phyloP scores from a whole-genome alignment of 768 basidiomycete species.

The Lentinus brumalis region DNA sequence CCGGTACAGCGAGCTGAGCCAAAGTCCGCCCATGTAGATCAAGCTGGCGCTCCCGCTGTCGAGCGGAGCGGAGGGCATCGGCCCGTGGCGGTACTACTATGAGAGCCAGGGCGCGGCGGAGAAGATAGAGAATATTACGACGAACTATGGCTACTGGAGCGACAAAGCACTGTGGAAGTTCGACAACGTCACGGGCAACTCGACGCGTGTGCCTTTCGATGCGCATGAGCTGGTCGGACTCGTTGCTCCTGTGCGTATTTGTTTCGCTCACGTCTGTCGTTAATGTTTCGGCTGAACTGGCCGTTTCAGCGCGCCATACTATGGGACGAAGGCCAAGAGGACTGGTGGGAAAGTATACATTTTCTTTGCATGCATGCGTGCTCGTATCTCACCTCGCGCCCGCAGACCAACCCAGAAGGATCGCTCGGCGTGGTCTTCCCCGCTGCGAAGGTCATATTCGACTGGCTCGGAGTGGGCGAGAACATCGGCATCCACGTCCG shows the following conservation, averaged over 20 bases:
- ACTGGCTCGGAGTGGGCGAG: slow-evolving; percentile 8
- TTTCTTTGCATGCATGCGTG: not conserved
- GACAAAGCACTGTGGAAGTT: slow-evolving; percentile 3
- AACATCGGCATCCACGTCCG: slow-evolving; percentile 11
- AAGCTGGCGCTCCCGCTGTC: slow-evolving; percentile 7
- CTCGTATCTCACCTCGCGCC: not conserved
- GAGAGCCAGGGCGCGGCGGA: slow-evolving; percentile 13
- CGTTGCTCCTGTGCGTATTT: slow-evolving; percentile 4
- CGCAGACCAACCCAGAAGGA: slow-evolving; percentile 12
- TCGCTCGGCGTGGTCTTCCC: slow-evolving; percentile 5
- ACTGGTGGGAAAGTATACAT: slow-evolving; percentile 8
- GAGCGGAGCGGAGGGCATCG: slow-evolving; percentile 11
- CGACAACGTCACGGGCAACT: slow-evolving; percentile 12
- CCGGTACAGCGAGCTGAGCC: not conserved
- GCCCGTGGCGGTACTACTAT: slow-evolving; percentile 14
- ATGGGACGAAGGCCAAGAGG: slow-evolving; percentile 14
- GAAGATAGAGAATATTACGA: slow-evolving; percentile 11
- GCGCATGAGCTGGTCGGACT: slow-evolving; percentile 9
- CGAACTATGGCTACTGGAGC: slow-evolving; percentile 10
- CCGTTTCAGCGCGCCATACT: slow-evolving; percentile 6
- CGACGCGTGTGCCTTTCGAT: slow-evolving; percentile 9
- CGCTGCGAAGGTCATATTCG: slow-evolving; percentile 7
- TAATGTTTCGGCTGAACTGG: not conserved
- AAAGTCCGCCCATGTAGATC: not conserved
- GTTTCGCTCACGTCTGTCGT: not conserved